These are phyloP conservation scores for Tubosaeta sp. DNA, from an alignment of 768 basidiomycete species.

Conservation along the genomic window DNA sequence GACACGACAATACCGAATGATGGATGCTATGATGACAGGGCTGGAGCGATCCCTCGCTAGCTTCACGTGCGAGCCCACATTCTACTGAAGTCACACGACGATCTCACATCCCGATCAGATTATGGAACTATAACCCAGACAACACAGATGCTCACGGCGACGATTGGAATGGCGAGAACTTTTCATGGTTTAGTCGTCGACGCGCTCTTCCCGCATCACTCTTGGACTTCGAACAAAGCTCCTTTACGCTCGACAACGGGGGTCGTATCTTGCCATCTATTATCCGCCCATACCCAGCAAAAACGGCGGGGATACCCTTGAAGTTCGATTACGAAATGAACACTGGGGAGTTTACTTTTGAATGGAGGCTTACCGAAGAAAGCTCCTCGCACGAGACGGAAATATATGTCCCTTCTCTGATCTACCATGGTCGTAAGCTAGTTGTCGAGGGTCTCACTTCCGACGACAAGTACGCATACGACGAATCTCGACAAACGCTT, in stretches of 20 bases:
- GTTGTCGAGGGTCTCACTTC: slow-evolving; percentile 52
- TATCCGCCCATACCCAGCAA: slow-evolving; percentile 89
- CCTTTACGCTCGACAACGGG: slow-evolving; percentile 77
- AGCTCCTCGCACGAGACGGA: slow-evolving; percentile 63
- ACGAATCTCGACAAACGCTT: slow-evolving; percentile 67
- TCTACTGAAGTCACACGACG: not conserved
- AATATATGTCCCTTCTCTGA: slow-evolving; percentile 67
- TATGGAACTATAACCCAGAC: slow-evolving; percentile 93
- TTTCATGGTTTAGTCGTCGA: slow-evolving; percentile 82
- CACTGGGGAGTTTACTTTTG: slow-evolving; percentile 59
- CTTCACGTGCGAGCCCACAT: slow-evolving; percentile 66
- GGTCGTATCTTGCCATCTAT: slow-evolving; percentile 71
- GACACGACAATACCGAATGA: slow-evolving; percentile 83
- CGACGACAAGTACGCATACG: slow-evolving; percentile 53
- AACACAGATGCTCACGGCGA: slow-evolving; percentile 81
- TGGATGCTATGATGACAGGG: slow-evolving; percentile 88
- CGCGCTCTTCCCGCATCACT: slow-evolving; percentile 54
- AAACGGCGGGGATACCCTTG: slow-evolving; percentile 81
- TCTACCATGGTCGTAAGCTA: slow-evolving; percentile 55
- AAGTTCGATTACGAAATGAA: slow-evolving; percentile 75
- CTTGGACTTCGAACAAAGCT: slow-evolving; percentile 55
- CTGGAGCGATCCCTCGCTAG: slow-evolving; percentile 73
- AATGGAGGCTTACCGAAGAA: slow-evolving; percentile 45
- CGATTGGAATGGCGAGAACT: slow-evolving; percentile 95
- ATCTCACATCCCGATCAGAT: slow-evolving; percentile 36